A percentile compares a stretch with the other conserved stretches of the same genome.
phyloP scores from a whole-genome alignment of 2,329 filamentous ascomycete species.

The Pestalotiopsis sp. region DNA sequence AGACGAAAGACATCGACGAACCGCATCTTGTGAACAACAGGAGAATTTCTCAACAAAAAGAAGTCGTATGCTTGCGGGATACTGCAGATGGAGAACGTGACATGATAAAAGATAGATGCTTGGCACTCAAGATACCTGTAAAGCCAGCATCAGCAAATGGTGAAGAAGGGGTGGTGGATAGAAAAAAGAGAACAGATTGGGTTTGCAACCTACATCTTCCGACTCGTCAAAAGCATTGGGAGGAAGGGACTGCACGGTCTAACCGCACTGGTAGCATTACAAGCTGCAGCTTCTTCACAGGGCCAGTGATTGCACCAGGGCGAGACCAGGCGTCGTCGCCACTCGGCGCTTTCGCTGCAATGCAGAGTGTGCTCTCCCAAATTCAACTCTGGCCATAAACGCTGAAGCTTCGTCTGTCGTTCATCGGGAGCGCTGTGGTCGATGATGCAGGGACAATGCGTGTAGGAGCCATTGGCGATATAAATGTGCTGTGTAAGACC shows the following conservation, averaged over 20 bases:
- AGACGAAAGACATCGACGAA: background rate
- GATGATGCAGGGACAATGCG: background rate
- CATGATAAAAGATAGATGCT: background rate
- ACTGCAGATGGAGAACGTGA: constrained; percentile 1
- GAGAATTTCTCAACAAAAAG: background rate
- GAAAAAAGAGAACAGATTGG: background rate
- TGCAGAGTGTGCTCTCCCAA: background rate
- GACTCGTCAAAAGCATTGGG: background rate
- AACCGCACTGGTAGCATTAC: background rate
- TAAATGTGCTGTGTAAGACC: background rate
- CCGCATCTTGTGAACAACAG: background rate
- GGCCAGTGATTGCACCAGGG: background rate
- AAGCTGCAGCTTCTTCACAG: background rate
- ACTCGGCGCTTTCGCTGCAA: background rate
- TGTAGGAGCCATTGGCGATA: background rate
- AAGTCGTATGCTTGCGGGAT: constrained; percentile 1
- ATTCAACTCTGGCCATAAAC: background rate
- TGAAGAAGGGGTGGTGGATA: background rate
- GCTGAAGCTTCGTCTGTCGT: background rate
- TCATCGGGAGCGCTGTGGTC: background rate
- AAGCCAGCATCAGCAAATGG: background rate
- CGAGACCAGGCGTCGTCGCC: background rate
- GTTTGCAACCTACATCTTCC: constrained; percentile 1
- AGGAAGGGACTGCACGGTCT: background rate
- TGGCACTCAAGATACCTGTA: background rate